Evolutionary conservation across 2,329 filamentous ascomycete species (phyloP), one percentile per base, ranked within the genome.

Genomic region (Allantophomopsis lycopodina): DNA sequence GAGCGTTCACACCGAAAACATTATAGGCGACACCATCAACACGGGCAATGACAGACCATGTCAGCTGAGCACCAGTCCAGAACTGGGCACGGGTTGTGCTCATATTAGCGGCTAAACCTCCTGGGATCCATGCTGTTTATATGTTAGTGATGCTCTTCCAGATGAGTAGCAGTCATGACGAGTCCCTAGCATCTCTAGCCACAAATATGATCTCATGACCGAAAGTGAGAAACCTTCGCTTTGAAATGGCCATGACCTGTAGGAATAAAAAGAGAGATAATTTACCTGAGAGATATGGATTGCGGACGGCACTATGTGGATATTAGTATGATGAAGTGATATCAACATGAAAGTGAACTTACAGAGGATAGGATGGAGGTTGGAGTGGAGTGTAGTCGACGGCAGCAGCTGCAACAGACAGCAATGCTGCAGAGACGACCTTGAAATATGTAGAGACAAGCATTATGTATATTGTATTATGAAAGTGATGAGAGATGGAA

Each of bases 21-120:
- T 49, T 53, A 38, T 56, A 60, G 10, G 53, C 47, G 2, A 40
- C 43, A 7, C 49, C 50, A 40, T 55, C 48, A 12, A 60, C 48
- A 12, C 56, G 50, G 10, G 51, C 57, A 34, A 59, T 38, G 2
- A 59, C 45, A 18, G 50, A 47, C 57, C 57, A 60, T 16, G 50
- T 56, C 17, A 60, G 40, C 5, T 44, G 32, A 37, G 53, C 47
- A n/a, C 55, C 55, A 2, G 48, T 42, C 57, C 56, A 59, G 42
- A 60, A 60, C 34, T 57, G 44, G 2, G 56, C 46, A 32, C 50
- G 45, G 2, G 48, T 49, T 2, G 44, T 45, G 2, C 55, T 48
- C 8, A 52, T 39, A 40, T 54, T 46, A 3, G 41, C 36, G 0
- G 53, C 43, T 30, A 47, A 39, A 15, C 50, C 43, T n/a, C 54